phyloP scores from a whole-genome alignment of 2,329 filamentous ascomycete genomes.

The Aspergillus brunneoviolaceus region DNA sequence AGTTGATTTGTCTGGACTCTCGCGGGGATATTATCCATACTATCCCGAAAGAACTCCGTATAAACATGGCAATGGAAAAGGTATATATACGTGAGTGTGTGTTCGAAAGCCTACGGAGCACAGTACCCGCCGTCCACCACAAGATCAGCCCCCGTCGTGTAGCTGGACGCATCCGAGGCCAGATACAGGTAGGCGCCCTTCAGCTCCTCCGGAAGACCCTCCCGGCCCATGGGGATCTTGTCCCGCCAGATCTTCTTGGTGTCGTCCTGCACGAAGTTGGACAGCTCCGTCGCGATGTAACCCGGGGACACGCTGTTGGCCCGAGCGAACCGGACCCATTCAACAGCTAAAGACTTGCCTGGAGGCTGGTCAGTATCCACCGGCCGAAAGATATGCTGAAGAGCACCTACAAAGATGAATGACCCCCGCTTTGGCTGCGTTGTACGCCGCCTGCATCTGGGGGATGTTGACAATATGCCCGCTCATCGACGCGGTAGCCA shows the following conservation, averaged over 20 bases:
- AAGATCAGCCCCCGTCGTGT: conserved; percentile 74
- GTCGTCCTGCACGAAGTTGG: conserved; percentile 62
- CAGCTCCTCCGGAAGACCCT: conserved; percentile 71
- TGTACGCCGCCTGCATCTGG: conserved; percentile 72
- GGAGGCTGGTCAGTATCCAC: conserved; percentile 13
- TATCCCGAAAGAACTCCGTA: too few relatives aligned
- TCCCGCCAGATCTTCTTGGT: conserved; percentile 72
- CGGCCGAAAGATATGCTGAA: conserved; percentile 38
- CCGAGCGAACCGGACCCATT: conserved; percentile 74
- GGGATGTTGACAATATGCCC: conserved; percentile 77
- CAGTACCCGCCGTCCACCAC: conserved; percentile 73
- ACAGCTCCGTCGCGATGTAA: conserved; percentile 74
- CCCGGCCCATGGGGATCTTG: conserved; percentile 77
- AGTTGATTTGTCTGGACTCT: too few relatives aligned
- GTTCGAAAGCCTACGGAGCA: conserved; percentile 18
- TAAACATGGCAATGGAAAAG: too few relatives aligned
- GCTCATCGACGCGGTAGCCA: conserved; percentile 76
- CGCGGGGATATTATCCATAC: too few relatives aligned
- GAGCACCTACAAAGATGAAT: conserved; percentile 47
- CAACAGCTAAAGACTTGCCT: conserved; percentile 70
- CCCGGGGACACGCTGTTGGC: conserved; percentile 72
- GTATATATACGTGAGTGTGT: too few relatives aligned
- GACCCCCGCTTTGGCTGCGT: conserved; percentile 67
- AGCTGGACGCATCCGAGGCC: conserved; percentile 77
- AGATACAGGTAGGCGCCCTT: conserved; percentile 82